A percentile compares a stretch with the other conserved stretches of the same genome.
phyloP scores from a whole-genome alignment of 768 basidiomycete genomes.

The Collybia nuda region DNA sequence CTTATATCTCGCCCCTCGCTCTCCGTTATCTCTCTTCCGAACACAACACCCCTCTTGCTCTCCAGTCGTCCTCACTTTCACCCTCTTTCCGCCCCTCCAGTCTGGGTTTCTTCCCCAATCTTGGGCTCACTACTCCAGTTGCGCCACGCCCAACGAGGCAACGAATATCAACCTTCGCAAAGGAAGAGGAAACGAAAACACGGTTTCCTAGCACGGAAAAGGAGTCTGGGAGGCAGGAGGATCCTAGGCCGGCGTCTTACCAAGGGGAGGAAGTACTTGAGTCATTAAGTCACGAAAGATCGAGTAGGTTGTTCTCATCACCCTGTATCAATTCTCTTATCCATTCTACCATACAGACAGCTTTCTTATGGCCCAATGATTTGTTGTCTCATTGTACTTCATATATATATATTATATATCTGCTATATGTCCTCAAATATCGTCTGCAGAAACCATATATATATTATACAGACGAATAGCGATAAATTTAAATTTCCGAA shows the following conservation, averaged over 20 bases:
- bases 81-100: slow-evolving; percentile 17
- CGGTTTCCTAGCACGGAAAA: slow-evolving; percentile 83
- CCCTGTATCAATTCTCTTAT: not conserved
- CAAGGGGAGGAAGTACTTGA: slow-evolving; percentile 79
- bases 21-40: slow-evolving; percentile 9
- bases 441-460: no score
- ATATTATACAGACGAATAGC: no score
- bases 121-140: slow-evolving; percentile 47
- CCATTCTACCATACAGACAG: no score
- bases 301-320: not conserved
- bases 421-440: no score
- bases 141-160: slow-evolving; percentile 70
- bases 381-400: no score
- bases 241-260: slow-evolving; percentile 66
- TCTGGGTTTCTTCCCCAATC: slow-evolving; percentile 30
- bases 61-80: slow-evolving; percentile 20
- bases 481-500: not conserved
- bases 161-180: slow-evolving; percentile 97
- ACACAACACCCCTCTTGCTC: slow-evolving; percentile 18
- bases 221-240: slow-evolving; percentile 66
- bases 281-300: slow-evolving; percentile 49
- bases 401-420: no score
- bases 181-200: slow-evolving; percentile 90
- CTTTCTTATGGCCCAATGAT: no score
- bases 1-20: slow-evolving; percentile 12